Evolutionary conservation across 2,329 filamentous ascomycete species (phyloP), one percentile per base, ranked within the genome.

Genomic region (Alternaria alternata): DNA sequence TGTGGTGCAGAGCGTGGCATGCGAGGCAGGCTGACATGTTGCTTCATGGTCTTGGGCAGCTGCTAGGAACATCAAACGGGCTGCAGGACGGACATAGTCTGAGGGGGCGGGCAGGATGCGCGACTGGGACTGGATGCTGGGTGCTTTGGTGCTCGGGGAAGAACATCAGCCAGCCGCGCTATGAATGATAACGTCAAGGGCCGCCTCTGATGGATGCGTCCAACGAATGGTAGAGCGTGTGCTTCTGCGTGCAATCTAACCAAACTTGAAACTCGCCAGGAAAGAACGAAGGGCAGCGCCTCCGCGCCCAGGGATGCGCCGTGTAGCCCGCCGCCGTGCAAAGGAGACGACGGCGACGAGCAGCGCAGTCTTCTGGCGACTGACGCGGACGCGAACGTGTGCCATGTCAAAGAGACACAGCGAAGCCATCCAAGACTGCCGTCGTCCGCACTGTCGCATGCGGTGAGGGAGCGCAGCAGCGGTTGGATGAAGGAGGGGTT

Each of bases 171-270:
- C 67, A 69, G 70, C 65, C 64, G 63, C 60, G 59, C 63, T 63
- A 64, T 65, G 54, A 49, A 54, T 59, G 65, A 67, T 68, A 70
- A 65, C 69, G 65, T 60, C 59, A 54, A 64, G 57, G 55, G 63
- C 56, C 53, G 63, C 67, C 66, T 67, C 71, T 44, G 58, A 57
- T 57, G 49, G 36, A 38, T 16, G 61, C 57, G 59, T 48, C 60
- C 60, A 67, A 64, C 72, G 72, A 75, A 74, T 74, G 57, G 61
- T 53, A 60, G 51, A 61, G 62, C 62, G 53, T 54, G 49, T 59
- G 53, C 59, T 63, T 44, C 66, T 67, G 66, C 65, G 69, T 68
- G 72, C 69, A 75, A 75, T 76, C 70, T 73, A 75, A 71, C 63
- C 62, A 65, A 62, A 69, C 66, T 64, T 74, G 73, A 73, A 73